Evolutionary conservation across 306 rosid genomes (phyloP).

Genomic region (Pterocarpus santalinus): DNA sequence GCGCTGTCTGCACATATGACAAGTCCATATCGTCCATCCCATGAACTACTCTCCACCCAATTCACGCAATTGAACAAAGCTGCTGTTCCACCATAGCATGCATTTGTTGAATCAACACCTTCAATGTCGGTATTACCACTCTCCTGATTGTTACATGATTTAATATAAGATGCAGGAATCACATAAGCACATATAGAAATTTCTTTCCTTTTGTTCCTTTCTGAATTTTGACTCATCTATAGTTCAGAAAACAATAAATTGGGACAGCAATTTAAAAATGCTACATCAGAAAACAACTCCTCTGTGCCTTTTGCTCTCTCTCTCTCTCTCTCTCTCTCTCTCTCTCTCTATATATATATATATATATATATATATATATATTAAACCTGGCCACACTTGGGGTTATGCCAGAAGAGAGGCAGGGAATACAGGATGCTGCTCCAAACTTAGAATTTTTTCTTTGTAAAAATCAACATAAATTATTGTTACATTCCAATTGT

Average conservation of each 20-base stretch:
- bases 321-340: too few relatives aligned
- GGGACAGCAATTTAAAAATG: background rate
- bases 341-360: too few relatives aligned
- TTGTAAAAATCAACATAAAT: background rate
- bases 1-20: conserved; percentile 93
- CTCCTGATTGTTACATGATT: conserved; percentile 60
- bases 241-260: conserved; percentile 22
- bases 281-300: background rate
- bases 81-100: conserved; percentile 96
- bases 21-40: conserved; percentile 97
- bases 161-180: conserved; percentile 17
- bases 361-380: too few relatives aligned
- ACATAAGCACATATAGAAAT: conserved; percentile 14
- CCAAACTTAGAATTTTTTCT: too few relatives aligned
- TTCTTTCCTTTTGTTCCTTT: conserved; percentile 7
- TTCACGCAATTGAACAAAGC: conserved; percentile 93
- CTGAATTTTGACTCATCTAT: conserved; percentile 10
- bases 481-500: background rate
- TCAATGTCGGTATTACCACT: conserved; percentile 84
- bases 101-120: conserved; percentile 92
- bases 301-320: background rate
- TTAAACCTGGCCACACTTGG: too few relatives aligned
- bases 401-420: background rate
- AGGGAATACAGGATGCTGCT: background rate
- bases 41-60: conserved; percentile 93